Evolutionary conservation across 176 grass and related monocot genomes (phyloP).

Genomic region (Phoenix dactylifera): DNA sequence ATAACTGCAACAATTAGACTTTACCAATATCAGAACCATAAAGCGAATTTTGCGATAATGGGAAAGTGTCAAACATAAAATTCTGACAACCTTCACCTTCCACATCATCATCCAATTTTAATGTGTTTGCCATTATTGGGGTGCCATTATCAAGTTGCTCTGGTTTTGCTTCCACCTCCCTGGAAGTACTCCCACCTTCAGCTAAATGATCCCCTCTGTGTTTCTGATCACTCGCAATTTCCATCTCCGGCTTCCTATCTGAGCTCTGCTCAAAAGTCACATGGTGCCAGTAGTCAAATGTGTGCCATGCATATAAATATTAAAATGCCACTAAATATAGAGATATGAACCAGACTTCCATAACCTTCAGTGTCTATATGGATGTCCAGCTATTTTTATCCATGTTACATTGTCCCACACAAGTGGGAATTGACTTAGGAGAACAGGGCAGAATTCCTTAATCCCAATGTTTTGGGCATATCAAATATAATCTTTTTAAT

Average conservation of each 20-base stretch:
- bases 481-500: too few relatives aligned
- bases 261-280: constrained; percentile 48
- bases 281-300: constrained; percentile 2
- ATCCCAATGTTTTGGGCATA: too few relatives aligned
- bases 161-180: constrained; percentile 33
- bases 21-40: constrained; percentile 11
- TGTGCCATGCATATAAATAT: too few relatives aligned
- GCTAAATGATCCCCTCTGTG: constrained; percentile 29
- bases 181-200: constrained; percentile 36
- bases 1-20: constrained; percentile 37
- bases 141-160: constrained; percentile 18
- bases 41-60: neutral
- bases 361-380: too few relatives aligned
- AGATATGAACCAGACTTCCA: too few relatives aligned
- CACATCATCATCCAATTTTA: constrained; percentile 26
- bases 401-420: too few relatives aligned
- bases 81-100: constrained; percentile 14
- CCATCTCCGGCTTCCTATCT: constrained; percentile 51
- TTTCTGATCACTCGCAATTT: constrained; percentile 58
- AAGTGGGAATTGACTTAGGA: too few relatives aligned
- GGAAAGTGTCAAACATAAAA: too few relatives aligned
- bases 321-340: too few relatives aligned
- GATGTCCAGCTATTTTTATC: too few relatives aligned
- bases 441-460: too few relatives aligned
- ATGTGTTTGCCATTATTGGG: constrained; percentile 22